These are phyloP conservation scores for Solanum paucissectum DNA, from an alignment of 257 asterid genomes.

Conservation along the genomic window DNA sequence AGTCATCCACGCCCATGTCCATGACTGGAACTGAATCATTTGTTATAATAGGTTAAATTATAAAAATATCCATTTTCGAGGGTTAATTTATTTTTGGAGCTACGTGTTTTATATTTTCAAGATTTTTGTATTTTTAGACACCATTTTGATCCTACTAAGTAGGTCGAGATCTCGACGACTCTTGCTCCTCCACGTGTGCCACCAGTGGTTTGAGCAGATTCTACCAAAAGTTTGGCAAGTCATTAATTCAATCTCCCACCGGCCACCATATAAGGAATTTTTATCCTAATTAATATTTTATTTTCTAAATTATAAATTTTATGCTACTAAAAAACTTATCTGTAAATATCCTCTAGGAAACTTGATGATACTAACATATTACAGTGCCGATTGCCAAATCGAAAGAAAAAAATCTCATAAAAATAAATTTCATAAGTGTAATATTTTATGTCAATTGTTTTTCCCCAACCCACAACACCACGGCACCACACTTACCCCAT, in stretches of 20 bases:
- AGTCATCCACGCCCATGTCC: constrained; percentile 37
- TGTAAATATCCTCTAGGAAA: too few relatives aligned
- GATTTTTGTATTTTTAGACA: constrained; percentile 60
- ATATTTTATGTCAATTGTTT: not conserved
- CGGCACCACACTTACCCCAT: too few relatives aligned
- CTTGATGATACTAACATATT: too few relatives aligned
- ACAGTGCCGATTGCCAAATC: too few relatives aligned
- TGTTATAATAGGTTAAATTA: constrained; percentile 40
- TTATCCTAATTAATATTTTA: too few relatives aligned
- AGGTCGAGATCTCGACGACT: constrained; percentile 39
- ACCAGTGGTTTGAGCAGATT: constrained; percentile 9
- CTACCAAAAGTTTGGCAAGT: too few relatives aligned
- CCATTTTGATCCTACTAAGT: constrained; percentile 40
- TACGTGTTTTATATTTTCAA: constrained; percentile 68
- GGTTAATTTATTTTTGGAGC: constrained; percentile 56
- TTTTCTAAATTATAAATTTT: too few relatives aligned
- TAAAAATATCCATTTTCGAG: constrained; percentile 24
- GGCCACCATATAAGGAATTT: too few relatives aligned
- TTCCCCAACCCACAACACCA: not conserved
- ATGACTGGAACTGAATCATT: constrained; percentile 37
- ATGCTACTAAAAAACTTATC: too few relatives aligned
- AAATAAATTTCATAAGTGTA: too few relatives aligned
- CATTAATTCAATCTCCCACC: too few relatives aligned
- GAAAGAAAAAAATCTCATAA: too few relatives aligned
- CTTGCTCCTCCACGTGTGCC: constrained; percentile 81